Percentiles rank a stretch among this genome's conserved stretches.
phyloP scores from a whole-genome alignment of 257 asterid genomes.

The Striga asiatica region DNA sequence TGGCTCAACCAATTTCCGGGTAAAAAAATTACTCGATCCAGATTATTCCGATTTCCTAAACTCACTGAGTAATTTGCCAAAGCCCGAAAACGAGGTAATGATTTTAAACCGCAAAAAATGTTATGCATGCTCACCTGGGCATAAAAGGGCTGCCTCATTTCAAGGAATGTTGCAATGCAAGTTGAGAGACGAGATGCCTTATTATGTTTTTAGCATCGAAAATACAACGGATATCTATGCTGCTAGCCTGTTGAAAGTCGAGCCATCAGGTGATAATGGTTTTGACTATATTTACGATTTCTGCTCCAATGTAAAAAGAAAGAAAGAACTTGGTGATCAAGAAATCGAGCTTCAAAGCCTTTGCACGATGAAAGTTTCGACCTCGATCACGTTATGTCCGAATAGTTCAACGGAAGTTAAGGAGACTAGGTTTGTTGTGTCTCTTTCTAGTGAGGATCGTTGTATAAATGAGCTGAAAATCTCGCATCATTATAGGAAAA shows the following conservation, averaged over 20 bases:
- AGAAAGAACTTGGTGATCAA: too few relatives aligned
- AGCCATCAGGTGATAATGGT: slow-evolving; percentile 15
- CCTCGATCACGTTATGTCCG: slow-evolving; percentile 39
- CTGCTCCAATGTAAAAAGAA: slow-evolving; percentile 32
- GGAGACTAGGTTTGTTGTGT: slow-evolving; percentile 60
- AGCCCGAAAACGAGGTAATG: slow-evolving; percentile 25
- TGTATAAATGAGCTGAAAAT: slow-evolving; percentile 22
- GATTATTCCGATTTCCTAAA: slow-evolving; percentile 19
- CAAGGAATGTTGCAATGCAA: slow-evolving; percentile 79
- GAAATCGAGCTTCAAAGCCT: slow-evolving; percentile 29
- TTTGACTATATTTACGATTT: slow-evolving; percentile 64
- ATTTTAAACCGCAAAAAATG: too few relatives aligned
- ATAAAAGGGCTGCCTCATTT: slow-evolving; percentile 35
- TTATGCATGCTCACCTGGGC: slow-evolving; percentile 20
- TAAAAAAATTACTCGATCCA: slow-evolving; percentile 11
- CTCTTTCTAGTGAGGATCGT: slow-evolving; percentile 27
- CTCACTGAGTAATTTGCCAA: too few relatives aligned
- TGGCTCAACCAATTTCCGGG: slow-evolving; percentile 18
- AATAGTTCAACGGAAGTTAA: slow-evolving; percentile 21
- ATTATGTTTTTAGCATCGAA: slow-evolving; percentile 54
- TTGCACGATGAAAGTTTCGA: slow-evolving; percentile 73
- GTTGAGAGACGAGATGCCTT: slow-evolving; percentile 61
- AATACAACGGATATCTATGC: slow-evolving; percentile 55
- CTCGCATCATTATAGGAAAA: slow-evolving; percentile 25
- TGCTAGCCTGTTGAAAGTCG: slow-evolving; percentile 34